A percentile compares a stretch with the other conserved stretches of the same genome.
Evolutionary conservation across 495 filamentous ascomycete species (phyloP).

Genomic region (Tetracladium marchalianum): DNA sequence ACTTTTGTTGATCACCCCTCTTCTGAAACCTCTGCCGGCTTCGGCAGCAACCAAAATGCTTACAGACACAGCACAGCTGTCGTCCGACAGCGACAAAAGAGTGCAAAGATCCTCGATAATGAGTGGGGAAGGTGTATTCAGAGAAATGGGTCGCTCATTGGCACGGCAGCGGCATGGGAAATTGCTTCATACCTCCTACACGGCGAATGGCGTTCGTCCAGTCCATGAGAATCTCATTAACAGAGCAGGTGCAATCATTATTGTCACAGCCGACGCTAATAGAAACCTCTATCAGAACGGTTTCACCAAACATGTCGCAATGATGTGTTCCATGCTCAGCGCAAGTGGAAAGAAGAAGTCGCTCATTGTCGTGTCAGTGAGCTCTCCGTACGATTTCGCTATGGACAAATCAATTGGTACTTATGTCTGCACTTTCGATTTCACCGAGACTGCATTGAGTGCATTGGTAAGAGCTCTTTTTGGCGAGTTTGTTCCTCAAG

Average conservation of each 20-base stretch:
- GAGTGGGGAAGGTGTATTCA: slow-evolving; percentile 80
- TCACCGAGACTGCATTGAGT: slow-evolving; percentile 79
- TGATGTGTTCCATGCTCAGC: slow-evolving; percentile 64
- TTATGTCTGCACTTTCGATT: slow-evolving; percentile 89
- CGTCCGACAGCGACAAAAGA: slow-evolving; percentile 47
- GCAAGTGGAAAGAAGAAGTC: slow-evolving; percentile 54
- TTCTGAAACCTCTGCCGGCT: slow-evolving; percentile 78
- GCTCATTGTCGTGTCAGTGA: slow-evolving; percentile 77
- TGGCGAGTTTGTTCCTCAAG: slow-evolving; percentile 63
- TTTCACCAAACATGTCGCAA: slow-evolving; percentile 87
- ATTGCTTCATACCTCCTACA: slow-evolving; percentile 84
- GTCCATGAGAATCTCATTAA: slow-evolving; percentile 87
- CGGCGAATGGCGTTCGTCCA: slow-evolving; percentile 76
- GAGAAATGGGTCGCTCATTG: slow-evolving; percentile 70
- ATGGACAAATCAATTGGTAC: slow-evolving; percentile 79
- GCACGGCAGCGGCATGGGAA: slow-evolving; percentile 73
- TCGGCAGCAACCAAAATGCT: slow-evolving; percentile 56
- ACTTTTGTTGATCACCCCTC: slow-evolving; percentile 68
- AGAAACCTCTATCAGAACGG: slow-evolving; percentile 83
- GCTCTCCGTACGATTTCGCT: slow-evolving; percentile 91
- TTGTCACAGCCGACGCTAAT: slow-evolving; percentile 84
- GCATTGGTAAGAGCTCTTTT: slow-evolving; percentile 73
- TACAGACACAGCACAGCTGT: slow-evolving; percentile 15
- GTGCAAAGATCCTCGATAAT: slow-evolving; percentile 55
- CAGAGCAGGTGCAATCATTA: slow-evolving; percentile 71